phyloP scores from a whole-genome alignment of 371 early-diverging fungal genomes.

The Apophysomyces variabilis region DNA sequence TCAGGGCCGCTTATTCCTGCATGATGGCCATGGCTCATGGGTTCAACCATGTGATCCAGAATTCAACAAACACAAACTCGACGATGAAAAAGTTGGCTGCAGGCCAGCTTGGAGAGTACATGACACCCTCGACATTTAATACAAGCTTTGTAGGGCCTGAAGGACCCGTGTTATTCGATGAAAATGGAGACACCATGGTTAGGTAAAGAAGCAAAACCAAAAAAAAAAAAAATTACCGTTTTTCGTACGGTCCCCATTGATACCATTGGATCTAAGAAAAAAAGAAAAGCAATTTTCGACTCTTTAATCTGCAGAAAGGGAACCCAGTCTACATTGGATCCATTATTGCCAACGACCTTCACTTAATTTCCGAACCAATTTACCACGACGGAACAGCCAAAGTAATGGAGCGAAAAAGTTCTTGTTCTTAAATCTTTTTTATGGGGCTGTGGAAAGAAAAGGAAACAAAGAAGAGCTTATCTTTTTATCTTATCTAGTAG shows the following conservation, averaged over 20 bases:
- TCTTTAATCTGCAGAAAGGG: constrained; percentile 58
- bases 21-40: constrained; percentile 59
- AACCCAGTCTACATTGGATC: constrained; percentile 48
- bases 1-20: constrained; percentile 56
- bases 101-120: constrained; percentile 37
- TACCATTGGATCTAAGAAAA: constrained; percentile 13
- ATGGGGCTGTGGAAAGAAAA: too few relatives aligned
- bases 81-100: constrained; percentile 26
- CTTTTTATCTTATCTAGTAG: constrained; percentile 24
- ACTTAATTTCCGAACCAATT: constrained; percentile 51
- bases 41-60: constrained; percentile 44
- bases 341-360: constrained; percentile 52
- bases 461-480: too few relatives aligned
- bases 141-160: constrained; percentile 58
- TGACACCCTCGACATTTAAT: constrained; percentile 47
- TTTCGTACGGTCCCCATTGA: background rate
- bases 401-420: constrained; percentile 24
- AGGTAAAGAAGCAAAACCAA: constrained; percentile 28
- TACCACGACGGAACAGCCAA: constrained; percentile 51
- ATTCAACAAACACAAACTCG: constrained; percentile 29
- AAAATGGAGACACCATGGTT: constrained; percentile 54
- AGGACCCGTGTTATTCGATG: constrained; percentile 61
- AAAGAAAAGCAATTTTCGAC: constrained; percentile 51
- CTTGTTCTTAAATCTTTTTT: too few relatives aligned
- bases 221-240: too few relatives aligned